Evolutionary conservation across 2,329 filamentous ascomycete genomes (phyloP), one percentile per base, ranked within the genome.

Genomic region (Exophiala aquamarina): DNA sequence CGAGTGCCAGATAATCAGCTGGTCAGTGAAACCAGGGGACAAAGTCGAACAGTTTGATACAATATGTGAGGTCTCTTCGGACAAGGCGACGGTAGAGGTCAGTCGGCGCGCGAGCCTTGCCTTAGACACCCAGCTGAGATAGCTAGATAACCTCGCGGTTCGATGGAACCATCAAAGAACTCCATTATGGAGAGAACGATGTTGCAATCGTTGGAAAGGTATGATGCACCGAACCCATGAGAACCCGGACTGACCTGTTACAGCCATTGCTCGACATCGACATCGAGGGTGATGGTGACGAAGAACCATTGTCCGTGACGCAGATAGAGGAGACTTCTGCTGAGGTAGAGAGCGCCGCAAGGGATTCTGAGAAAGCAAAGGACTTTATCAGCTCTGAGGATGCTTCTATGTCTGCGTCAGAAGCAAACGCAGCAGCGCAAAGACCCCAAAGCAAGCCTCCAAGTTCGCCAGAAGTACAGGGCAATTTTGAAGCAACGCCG

Each of bases 1-100:
- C 64, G 93, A 98, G 72, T 95, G 93, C 65, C 93, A 98, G 70
- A 89, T 98, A 62, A 96, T 97, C 61, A 92, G 97, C 74, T 98
- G 93, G 93, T 98, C 96, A 66, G 92, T 98, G 57, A 86, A 96
- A 70, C 90, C 93, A 38, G 92, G 90, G 49, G 92, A 93, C 32
- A 84, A 87, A 49, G 90, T 98, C 59, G 91, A 97, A 73, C 92
- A 98, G 73, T 98, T 95, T 78, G 93, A 94, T 59, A 93, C 91
- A 51, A 79, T 98, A 41, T 97, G 93, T 71, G 93, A 98, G 72
- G 93, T 98, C 31, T 92, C 97, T 68, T 96, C 90, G 61, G 93
- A 98, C 72, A 98, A 98, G 70, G 93, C 93, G 18, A 77, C 79
- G 36, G 77, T 84, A n/a, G 80, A 97, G 47, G 47, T 46, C 31